Percentiles rank a stretch among this genome's conserved stretches.
Evolutionary conservation across 768 basidiomycete species (phyloP).

Genomic region (Leccinum variicolor): DNA sequence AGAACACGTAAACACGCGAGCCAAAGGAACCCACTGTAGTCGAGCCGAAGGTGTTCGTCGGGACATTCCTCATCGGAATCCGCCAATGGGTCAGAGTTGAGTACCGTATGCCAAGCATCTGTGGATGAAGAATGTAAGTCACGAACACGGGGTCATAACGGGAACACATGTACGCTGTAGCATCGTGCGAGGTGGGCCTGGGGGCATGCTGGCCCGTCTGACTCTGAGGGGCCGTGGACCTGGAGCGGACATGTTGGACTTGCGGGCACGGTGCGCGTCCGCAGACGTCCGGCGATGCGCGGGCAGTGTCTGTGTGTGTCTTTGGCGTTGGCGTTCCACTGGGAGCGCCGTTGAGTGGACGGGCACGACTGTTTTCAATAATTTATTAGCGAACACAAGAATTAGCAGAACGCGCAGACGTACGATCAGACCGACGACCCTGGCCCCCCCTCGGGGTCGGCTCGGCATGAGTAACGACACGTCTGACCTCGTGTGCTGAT

Average conservation of each 20-base stretch:
- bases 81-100: conserved; percentile 63
- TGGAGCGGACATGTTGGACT: conserved; percentile 17
- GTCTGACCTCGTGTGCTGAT: conserved; percentile 11
- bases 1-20: conserved; percentile 1
- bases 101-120: conserved; percentile 75
- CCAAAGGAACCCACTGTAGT: conserved; percentile 50
- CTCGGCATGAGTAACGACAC: conserved; percentile 11
- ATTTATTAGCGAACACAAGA: conserved; percentile 8
- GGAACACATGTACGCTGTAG: conserved; percentile 55
- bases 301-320: conserved; percentile 18
- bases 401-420: conserved; percentile 2
- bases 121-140: conserved; percentile 9
- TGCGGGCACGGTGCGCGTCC: conserved; percentile 26
- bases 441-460: conserved; percentile 16
- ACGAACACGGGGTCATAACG: neutral
- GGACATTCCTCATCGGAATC: conserved; percentile 73
- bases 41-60: conserved; percentile 61
- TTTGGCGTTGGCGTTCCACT: conserved; percentile 26
- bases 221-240: conserved; percentile 24
- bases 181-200: conserved; percentile 47
- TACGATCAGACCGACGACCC: conserved; percentile 30
- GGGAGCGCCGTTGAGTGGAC: conserved; percentile 12
- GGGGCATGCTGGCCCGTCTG: conserved; percentile 23
- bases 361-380: conserved; percentile 13
- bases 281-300: conserved; percentile 25